Percentiles rank a stretch among this genome's conserved stretches.
Conservation (phyloP, 371 early-diverging fungal genomes). For the Blyttiomyces sp. region DNA sequence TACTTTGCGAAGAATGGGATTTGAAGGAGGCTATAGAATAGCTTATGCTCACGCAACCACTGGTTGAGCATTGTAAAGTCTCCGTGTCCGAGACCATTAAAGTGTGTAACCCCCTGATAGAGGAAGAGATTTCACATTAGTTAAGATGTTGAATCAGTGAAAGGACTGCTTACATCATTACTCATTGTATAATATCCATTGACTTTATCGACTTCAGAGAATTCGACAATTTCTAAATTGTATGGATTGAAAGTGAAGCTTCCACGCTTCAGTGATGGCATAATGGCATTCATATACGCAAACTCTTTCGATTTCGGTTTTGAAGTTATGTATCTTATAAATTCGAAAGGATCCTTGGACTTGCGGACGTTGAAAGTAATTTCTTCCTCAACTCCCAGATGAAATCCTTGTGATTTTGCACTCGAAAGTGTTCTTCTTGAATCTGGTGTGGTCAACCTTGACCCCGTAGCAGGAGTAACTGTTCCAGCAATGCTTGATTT, state of each 20-base stretch:
- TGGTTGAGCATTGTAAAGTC: slow-evolving; percentile 46
- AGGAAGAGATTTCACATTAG: neutral
- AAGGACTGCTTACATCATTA: slow-evolving; percentile 27
- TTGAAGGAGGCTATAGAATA: slow-evolving; percentile 42
- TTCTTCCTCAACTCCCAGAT: slow-evolving; percentile 5
- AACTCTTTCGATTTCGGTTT: slow-evolving; percentile 35
- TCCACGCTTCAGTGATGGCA: slow-evolving; percentile 21
- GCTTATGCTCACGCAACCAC: slow-evolving; percentile 48
- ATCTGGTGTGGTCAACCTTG: neutral
- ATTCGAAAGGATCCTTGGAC: slow-evolving; percentile 29
- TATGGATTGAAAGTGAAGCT: slow-evolving; percentile 50
- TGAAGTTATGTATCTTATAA: slow-evolving; percentile 30
- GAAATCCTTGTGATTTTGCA: neutral
- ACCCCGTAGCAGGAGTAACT: neutral
- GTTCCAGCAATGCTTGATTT: neutral
- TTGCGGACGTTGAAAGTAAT: neutral
- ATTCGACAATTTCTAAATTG: slow-evolving; percentile 44
- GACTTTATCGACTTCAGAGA: slow-evolving; percentile 33
- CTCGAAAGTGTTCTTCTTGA: neutral
- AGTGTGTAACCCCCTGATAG: slow-evolving; percentile 46
- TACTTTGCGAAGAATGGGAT: slow-evolving; percentile 51
- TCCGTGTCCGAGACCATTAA: slow-evolving; percentile 44
- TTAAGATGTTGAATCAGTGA: neutral
- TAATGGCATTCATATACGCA: slow-evolving; percentile 38
- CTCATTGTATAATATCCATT: slow-evolving; percentile 48